Percentiles rank a stretch among this genome's conserved stretches.
Evolutionary conservation across 2,329 filamentous ascomycete species (phyloP).

Genomic region (Kalaharituber pfeilii): DNA sequence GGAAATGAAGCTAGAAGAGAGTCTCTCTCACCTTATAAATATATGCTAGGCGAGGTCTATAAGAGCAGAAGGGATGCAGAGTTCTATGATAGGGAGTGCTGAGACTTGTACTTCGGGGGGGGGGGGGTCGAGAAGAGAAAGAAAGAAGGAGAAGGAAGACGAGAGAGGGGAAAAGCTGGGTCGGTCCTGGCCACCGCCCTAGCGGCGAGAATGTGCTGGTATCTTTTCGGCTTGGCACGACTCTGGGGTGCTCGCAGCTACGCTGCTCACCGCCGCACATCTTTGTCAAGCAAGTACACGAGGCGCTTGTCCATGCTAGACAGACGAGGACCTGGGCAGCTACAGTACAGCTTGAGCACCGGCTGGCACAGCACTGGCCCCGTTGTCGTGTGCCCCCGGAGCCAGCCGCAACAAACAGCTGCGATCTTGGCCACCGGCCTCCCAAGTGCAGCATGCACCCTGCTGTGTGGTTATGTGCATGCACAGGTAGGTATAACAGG

Average conservation of each 20-base stretch:
- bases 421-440: no score
- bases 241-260: background rate
- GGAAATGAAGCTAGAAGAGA: background rate
- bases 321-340: background rate
- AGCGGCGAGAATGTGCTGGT: constrained; percentile 1
- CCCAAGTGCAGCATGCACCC: no score
- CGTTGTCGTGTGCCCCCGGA: no score
- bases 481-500: no score
- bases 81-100: background rate
- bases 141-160: constrained; percentile 16
- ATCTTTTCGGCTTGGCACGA: background rate
- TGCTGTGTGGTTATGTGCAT: no score
- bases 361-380: background rate
- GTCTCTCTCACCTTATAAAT: background rate
- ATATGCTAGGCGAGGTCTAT: no score
- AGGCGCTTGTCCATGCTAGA: background rate
- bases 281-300: background rate
- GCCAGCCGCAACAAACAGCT: no score
- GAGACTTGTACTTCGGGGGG: constrained; percentile 1
- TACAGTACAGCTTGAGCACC: background rate
- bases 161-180: constrained; percentile 5
- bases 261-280: background rate
- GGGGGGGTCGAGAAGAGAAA: constrained; percentile 19
- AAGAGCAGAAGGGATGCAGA: no score
- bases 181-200: background rate